These are phyloP conservation scores for Xylaria polymorpha DNA, from an alignment of 2,329 filamentous ascomycete species.

Conservation along the genomic window DNA sequence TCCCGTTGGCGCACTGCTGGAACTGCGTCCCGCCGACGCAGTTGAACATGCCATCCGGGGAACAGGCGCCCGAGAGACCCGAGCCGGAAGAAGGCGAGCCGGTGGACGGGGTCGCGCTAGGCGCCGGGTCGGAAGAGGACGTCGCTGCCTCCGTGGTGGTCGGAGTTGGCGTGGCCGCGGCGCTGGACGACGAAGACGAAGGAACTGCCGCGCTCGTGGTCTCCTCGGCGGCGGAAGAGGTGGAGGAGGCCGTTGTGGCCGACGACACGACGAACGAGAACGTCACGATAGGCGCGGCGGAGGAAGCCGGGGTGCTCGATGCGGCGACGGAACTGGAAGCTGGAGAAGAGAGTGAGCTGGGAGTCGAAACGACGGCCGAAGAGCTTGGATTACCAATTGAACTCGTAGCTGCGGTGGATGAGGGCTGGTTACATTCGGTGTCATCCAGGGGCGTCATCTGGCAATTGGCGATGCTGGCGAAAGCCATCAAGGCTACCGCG, in stretches of 20 bases:
- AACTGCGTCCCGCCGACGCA: conserved; percentile 49
- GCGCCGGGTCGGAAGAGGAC: neutral
- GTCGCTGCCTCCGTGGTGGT: conserved; percentile 25
- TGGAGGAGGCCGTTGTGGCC: neutral
- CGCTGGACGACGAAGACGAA: neutral
- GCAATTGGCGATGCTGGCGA: conserved; percentile 62
- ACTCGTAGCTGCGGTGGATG: conserved; percentile 10
- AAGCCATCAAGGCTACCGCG: conserved; percentile 58
- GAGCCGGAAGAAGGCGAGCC: conserved; percentile 27
- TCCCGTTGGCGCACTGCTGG: conserved; percentile 52
- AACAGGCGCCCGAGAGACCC: conserved; percentile 49
- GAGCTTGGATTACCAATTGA: conserved; percentile 1
- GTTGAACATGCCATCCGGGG: conserved; percentile 51
- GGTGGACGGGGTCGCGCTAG: conserved; percentile 23
- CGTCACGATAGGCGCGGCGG: neutral
- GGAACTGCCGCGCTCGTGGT: conserved; percentile 20
- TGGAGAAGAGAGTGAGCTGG: conserved; percentile 28
- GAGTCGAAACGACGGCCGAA: conserved; percentile 27
- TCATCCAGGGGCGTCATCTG: conserved; percentile 66
- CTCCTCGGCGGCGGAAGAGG: conserved; percentile 3
- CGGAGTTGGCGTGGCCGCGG: neutral
- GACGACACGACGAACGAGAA: neutral
- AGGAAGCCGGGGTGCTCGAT: neutral
- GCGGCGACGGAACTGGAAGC: neutral
- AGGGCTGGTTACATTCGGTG: neutral